Conservation (phyloP, 352 stramenopile genomes). For the Phytophthora hybrid region DNA sequence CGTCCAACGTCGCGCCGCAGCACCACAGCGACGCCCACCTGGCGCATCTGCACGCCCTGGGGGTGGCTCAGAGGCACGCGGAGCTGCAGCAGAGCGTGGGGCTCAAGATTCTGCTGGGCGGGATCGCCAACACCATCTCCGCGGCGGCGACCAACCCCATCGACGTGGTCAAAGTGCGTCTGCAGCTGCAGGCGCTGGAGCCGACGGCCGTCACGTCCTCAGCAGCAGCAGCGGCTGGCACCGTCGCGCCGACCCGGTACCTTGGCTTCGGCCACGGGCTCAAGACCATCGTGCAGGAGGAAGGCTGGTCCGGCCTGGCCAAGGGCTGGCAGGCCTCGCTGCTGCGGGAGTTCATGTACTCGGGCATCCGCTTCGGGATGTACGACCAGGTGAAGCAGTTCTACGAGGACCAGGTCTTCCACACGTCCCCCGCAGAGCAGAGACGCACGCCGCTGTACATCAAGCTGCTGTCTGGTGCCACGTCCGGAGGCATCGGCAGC, state of each 20-base stretch:
- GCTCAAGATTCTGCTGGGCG: slow-evolving; percentile 70
- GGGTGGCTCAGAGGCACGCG: slow-evolving; percentile 43
- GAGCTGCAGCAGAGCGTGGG: slow-evolving; percentile 63
- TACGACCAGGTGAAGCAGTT: slow-evolving; percentile 84
- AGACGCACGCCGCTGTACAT: slow-evolving; percentile 62
- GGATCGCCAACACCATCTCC: slow-evolving; percentile 69
- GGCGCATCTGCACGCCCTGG: slow-evolving; percentile 37
- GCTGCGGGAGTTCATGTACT: slow-evolving; percentile 80
- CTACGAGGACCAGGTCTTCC: slow-evolving; percentile 64
- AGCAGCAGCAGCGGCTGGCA: slow-evolving; percentile 49
- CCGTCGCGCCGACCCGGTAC: slow-evolving; percentile 53
- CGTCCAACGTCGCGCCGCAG: slow-evolving; percentile 41
- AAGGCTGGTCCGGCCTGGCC: slow-evolving; percentile 62
- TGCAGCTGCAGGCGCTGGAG: slow-evolving; percentile 67
- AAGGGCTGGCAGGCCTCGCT: slow-evolving; percentile 74
- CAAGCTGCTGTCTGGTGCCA: slow-evolving; percentile 72
- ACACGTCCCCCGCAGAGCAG: slow-evolving; percentile 43
- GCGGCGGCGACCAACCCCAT: slow-evolving; percentile 65
- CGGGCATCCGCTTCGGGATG: slow-evolving; percentile 77
- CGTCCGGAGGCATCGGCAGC: slow-evolving; percentile 67
- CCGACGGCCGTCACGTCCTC: slow-evolving; percentile 24
- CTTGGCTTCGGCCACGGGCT: slow-evolving; percentile 63
- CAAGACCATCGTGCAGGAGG: slow-evolving; percentile 63
- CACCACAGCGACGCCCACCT: slow-evolving; percentile 39
- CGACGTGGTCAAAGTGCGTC: slow-evolving; percentile 73